Evolutionary conservation across 345 rosid genomes (phyloP).

Genomic region (Lepidium didymum): DNA sequence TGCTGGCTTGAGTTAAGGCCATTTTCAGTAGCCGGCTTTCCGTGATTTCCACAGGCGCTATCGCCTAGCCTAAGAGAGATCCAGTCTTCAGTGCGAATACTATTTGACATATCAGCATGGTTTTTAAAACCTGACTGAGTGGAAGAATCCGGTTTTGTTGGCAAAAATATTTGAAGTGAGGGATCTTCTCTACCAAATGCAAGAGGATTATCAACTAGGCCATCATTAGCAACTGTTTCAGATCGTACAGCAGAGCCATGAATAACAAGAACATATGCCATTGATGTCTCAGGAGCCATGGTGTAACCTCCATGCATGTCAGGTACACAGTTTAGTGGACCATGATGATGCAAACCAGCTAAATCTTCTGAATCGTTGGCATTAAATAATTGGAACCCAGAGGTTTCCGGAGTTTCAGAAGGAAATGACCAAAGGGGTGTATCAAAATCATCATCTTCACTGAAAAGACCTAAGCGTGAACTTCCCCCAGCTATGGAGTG

Average conservation of each 20-base stretch:
- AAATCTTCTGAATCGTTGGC: conserved; percentile 48
- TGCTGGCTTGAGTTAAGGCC: conserved; percentile 52
- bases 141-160: conserved; percentile 64
- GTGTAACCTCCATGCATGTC: conserved; percentile 61
- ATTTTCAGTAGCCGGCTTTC: conserved; percentile 40
- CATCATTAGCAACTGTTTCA: conserved; percentile 46
- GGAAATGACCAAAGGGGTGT: conserved; percentile 69
- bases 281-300: conserved; percentile 49
- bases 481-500: conserved; percentile 43
- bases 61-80: conserved; percentile 92
- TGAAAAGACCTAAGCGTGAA: conserved; percentile 61
- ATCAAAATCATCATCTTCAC: conserved; percentile 62
- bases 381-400: conserved; percentile 77
- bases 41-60: conserved; percentile 43
- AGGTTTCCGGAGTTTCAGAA: conserved; percentile 53
- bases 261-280: conserved; percentile 38
- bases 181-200: conserved; percentile 81
- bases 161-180: conserved; percentile 87
- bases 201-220: conserved; percentile 79
- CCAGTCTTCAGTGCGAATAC: conserved; percentile 77
- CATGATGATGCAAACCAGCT: conserved; percentile 50
- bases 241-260: conserved; percentile 47
- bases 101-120: conserved; percentile 64
- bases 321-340: conserved; percentile 45
- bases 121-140: conserved; percentile 52